These are phyloP conservation scores for Didymella pinodella DNA, from an alignment of 2,329 filamentous ascomycete species.

Conservation along the genomic window DNA sequence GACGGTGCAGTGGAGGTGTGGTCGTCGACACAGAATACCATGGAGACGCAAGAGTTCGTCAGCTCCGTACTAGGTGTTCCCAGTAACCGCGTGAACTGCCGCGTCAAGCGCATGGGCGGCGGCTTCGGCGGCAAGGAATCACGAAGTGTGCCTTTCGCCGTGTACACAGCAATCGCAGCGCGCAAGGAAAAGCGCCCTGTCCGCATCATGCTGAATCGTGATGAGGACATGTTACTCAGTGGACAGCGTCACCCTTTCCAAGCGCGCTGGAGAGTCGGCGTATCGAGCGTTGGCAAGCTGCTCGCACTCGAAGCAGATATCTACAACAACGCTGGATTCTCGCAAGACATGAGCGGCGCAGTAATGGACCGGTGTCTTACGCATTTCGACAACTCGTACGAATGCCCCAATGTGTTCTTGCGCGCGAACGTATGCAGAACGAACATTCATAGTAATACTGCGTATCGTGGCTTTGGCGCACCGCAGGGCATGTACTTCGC, in stretches of 20 bases:
- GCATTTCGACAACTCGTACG: slow-evolving; percentile 88
- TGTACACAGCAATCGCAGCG: slow-evolving; percentile 82
- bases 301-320: slow-evolving; percentile 87
- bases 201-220: slow-evolving; percentile 91
- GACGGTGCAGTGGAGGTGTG: slow-evolving; percentile 93
- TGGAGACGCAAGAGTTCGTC: slow-evolving; percentile 66
- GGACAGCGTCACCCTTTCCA: slow-evolving; percentile 94
- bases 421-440: slow-evolving; percentile 87
- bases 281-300: slow-evolving; percentile 91
- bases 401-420: slow-evolving; percentile 83
- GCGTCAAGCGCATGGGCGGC: slow-evolving; percentile 89
- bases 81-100: slow-evolving; percentile 86
- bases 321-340: slow-evolving; percentile 89
- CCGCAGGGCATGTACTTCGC: slow-evolving; percentile 94
- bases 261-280: slow-evolving; percentile 86
- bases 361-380: slow-evolving; percentile 86
- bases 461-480: slow-evolving; percentile 93
- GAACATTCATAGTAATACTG: slow-evolving; percentile 95
- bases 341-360: slow-evolving; percentile 71
- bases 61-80: slow-evolving; percentile 82
- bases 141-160: slow-evolving; percentile 81
- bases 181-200: slow-evolving; percentile 84
- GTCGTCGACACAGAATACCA: slow-evolving; percentile 52
- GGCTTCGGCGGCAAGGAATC: slow-evolving; percentile 96
- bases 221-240: slow-evolving; percentile 91